phyloP scores from a whole-genome alignment of 306 rosid species.

The Inga leiocalycina region DNA sequence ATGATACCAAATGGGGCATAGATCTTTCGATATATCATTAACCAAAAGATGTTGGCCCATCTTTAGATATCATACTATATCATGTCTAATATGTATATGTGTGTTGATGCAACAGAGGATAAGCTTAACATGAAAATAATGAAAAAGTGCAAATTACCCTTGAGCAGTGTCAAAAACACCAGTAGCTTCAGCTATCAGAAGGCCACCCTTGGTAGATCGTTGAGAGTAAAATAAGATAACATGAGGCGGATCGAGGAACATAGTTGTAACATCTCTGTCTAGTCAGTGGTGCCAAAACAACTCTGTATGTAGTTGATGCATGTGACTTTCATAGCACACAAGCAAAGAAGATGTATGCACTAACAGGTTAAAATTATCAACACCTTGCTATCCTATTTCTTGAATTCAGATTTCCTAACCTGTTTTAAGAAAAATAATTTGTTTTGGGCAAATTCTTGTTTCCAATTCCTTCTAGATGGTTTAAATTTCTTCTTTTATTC shows the following conservation, averaged over 20 bases:
- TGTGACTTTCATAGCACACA: background rate
- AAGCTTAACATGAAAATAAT: background rate
- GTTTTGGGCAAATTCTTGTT: background rate
- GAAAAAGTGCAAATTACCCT: background rate
- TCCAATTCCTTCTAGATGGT: background rate
- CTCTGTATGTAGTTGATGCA: background rate
- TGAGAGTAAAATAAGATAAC: background rate
- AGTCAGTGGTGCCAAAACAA: background rate
- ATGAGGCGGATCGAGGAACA: conserved; percentile 1
- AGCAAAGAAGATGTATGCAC: background rate
- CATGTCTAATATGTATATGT: background rate
- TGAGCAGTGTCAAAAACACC: background rate
- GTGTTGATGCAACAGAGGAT: background rate
- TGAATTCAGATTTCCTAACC: background rate
- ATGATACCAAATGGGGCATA: too few species aligned
- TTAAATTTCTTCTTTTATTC: background rate
- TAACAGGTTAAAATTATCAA: background rate
- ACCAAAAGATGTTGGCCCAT: too few species aligned
- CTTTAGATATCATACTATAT: background rate
- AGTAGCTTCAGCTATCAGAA: background rate
- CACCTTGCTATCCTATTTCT: background rate
- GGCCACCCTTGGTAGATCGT: background rate
- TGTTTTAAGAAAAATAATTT: background rate
- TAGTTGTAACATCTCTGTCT: background rate
- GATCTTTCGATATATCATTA: too few species aligned